These are phyloP conservation scores for Nakataea oryzae DNA, from an alignment of 2,329 filamentous ascomycete species.

Conservation along the genomic window DNA sequence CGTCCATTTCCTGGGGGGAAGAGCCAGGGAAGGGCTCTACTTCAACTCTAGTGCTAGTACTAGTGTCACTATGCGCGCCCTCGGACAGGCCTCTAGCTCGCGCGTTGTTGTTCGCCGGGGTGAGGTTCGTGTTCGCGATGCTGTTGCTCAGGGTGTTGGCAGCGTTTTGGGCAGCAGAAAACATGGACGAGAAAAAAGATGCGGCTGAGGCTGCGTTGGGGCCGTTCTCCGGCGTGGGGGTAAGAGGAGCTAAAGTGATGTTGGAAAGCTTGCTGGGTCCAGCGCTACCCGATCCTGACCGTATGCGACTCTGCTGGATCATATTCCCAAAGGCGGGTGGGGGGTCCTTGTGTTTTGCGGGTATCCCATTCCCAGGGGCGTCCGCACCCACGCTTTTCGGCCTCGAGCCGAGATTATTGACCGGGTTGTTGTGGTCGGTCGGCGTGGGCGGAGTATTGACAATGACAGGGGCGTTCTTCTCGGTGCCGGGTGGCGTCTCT, in stretches of 20 bases:
- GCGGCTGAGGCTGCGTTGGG: conserved; percentile 37
- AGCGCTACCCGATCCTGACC: conserved; percentile 43
- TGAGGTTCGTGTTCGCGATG: conserved; percentile 55
- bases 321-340: conserved; percentile 49
- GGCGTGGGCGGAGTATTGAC: conserved; percentile 59
- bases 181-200: conserved; percentile 88
- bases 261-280: conserved; percentile 82
- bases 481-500: conserved; percentile 35
- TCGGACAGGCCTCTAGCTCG: conserved; percentile 8
- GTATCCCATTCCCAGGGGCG: not conserved
- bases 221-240: conserved; percentile 64
- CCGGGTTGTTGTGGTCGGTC: conserved; percentile 28
- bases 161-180: conserved; percentile 88
- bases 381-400: conserved; percentile 9
- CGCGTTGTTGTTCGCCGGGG: conserved; percentile 38
- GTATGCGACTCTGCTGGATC: conserved; percentile 54
- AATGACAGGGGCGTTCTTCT: conserved; percentile 40
- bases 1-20: conserved; percentile 32
- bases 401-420: conserved; percentile 9
- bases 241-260: conserved; percentile 59
- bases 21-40: conserved; percentile 29
- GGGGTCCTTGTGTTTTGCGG: conserved; percentile 16
- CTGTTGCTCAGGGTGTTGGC: conserved; percentile 66
- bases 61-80: not conserved
- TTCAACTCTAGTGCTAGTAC: conserved; percentile 25